Evolutionary conservation across 1,139 yeast species (phyloP).

Genomic region (Candida sp.): DNA sequence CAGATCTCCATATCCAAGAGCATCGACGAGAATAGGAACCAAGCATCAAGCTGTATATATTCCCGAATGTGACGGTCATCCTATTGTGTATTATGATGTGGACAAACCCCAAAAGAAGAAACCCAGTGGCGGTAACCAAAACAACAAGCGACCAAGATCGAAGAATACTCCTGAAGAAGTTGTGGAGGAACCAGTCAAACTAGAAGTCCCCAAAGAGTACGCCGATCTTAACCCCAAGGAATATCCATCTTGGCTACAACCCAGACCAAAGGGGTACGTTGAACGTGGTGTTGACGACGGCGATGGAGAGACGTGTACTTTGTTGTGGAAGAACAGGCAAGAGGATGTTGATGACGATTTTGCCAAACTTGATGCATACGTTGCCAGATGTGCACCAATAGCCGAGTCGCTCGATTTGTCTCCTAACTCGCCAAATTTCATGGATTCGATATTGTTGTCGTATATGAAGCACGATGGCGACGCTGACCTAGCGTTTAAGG

Average conservation of each 20-base stretch:
- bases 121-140: constrained; percentile 7
- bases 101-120: constrained; percentile 21
- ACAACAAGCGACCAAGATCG: constrained; percentile 15
- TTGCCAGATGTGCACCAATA: constrained; percentile 56
- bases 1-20: constrained; percentile 78
- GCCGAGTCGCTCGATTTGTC: constrained; percentile 58
- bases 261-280: constrained; percentile 78
- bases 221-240: constrained; percentile 44
- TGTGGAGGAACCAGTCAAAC: constrained; percentile 33
- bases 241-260: constrained; percentile 79
- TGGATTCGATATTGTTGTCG: constrained; percentile 69
- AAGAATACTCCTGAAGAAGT: constrained; percentile 23
- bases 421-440: constrained; percentile 70
- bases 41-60: constrained; percentile 73
- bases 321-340: constrained; percentile 67
- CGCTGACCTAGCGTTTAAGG: constrained; percentile 44
- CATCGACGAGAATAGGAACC: constrained; percentile 77
- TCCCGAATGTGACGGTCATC: constrained; percentile 65
- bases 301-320: constrained; percentile 55
- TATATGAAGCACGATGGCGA: constrained; percentile 59
- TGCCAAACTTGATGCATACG: constrained; percentile 52
- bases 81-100: constrained; percentile 68
- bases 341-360: constrained; percentile 34
- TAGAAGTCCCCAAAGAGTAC: constrained; percentile 54
- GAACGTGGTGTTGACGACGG: constrained; percentile 83